A percentile compares a stretch with the other conserved stretches of the same genome.
Conservation (phyloP, 306 rosid species). For the Fagus sylvatica region DNA sequence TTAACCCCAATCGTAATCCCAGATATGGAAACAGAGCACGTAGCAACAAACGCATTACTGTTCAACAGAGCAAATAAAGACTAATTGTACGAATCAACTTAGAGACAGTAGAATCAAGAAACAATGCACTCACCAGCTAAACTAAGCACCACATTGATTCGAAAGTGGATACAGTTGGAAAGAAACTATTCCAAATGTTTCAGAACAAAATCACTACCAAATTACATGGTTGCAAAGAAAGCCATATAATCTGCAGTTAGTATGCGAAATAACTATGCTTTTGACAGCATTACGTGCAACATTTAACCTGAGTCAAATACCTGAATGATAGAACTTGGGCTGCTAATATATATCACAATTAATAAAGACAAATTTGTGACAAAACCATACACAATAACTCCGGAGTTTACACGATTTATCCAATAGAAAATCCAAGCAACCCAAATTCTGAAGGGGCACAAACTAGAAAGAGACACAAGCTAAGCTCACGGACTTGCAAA, state of each 20-base stretch:
- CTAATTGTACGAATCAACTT: no score
- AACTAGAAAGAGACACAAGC: neutral
- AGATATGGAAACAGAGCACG: no score
- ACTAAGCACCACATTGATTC: neutral
- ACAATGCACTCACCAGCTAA: no score
- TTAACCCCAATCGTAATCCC: no score
- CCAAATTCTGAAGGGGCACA: neutral
- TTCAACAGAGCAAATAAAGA: no score
- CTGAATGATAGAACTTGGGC: neutral
- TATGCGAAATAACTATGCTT: neutral
- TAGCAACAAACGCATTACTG: no score
- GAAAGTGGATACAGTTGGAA: neutral
- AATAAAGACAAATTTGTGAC: neutral
- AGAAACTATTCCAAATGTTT: neutral
- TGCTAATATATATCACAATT: neutral
- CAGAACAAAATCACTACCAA: neutral
- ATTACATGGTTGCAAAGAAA: neutral
- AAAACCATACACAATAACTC: neutral
- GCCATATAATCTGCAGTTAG: neutral
- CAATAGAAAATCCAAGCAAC: neutral
- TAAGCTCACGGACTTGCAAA: neutral
- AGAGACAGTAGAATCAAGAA: no score
- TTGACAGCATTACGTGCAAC: neutral
- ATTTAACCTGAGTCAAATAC: neutral
- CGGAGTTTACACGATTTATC: conserved; percentile 9